These are phyloP conservation scores for Sclerotinia minor DNA, from an alignment of 2,329 filamentous ascomycete genomes.

Conservation along the genomic window DNA sequence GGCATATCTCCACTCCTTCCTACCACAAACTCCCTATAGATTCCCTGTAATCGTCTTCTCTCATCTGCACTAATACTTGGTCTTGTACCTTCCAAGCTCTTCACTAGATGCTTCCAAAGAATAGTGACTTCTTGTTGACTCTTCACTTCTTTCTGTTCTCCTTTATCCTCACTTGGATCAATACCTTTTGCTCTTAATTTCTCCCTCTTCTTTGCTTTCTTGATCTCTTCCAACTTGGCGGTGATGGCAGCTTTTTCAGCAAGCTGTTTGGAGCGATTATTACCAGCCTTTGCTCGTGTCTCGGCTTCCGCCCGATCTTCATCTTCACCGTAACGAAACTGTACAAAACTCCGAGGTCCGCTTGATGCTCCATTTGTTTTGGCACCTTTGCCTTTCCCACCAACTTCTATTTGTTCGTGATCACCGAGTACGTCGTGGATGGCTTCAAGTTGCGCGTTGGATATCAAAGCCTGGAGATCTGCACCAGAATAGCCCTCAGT, in stretches of 20 bases:
- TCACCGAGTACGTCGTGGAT: constrained; percentile 88
- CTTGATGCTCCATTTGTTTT: constrained; percentile 38
- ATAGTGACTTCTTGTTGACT: constrained; percentile 72
- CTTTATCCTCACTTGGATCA: constrained; percentile 30
- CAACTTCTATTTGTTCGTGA: constrained; percentile 47
- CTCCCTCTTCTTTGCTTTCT: constrained; percentile 58
- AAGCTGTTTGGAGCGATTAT: constrained; percentile 56
- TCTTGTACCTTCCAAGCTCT: constrained; percentile 73
- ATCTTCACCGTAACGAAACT: constrained; percentile 77
- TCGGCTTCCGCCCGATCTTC: constrained; percentile 49
- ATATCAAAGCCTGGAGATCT: constrained; percentile 90
- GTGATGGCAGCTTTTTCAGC: constrained; percentile 77
- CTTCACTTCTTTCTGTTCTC: constrained; percentile 47
- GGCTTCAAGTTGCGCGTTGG: constrained; percentile 94
- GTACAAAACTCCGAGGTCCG: constrained; percentile 62
- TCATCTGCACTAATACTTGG: constrained; percentile 82
- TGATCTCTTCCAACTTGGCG: constrained; percentile 79
- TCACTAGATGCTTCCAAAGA: constrained; percentile 77
- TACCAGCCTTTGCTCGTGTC: constrained; percentile 45
- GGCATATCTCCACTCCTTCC: constrained; percentile 94
- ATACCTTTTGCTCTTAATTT: constrained; percentile 36
- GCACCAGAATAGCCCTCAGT: constrained; percentile 94
- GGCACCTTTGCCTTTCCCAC: constrained; percentile 31
- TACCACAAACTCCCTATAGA: constrained; percentile 91
- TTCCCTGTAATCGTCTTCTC: constrained; percentile 68